These are phyloP conservation scores for Phytomonas francai DNA, from an alignment of 208 protist genomes.

Conservation along the genomic window DNA sequence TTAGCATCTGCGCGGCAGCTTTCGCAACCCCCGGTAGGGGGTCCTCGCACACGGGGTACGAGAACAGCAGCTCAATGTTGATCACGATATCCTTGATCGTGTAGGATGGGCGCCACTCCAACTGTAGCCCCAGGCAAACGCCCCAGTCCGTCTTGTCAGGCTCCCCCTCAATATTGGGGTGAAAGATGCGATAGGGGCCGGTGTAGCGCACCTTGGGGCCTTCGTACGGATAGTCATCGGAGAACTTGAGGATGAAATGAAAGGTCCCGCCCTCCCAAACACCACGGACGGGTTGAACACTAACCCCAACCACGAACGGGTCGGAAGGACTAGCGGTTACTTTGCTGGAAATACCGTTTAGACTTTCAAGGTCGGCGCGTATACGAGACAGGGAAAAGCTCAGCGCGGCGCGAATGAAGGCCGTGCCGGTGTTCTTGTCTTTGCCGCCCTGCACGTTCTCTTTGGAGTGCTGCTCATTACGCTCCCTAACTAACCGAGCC, in stretches of 20 bases:
- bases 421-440: constrained; percentile 16
- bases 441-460: constrained; percentile 7
- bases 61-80: constrained; percentile 73
- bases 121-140: constrained; percentile 82
- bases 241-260: constrained; percentile 59
- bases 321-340: constrained; percentile 37
- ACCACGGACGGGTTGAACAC: constrained; percentile 26
- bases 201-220: constrained; percentile 73
- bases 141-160: constrained; percentile 53
- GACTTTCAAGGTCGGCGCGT: constrained; percentile 47
- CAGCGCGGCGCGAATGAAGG: constrained; percentile 15
- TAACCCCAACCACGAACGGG: constrained; percentile 41
- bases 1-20: constrained; percentile 56
- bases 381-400: constrained; percentile 41
- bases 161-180: constrained; percentile 88
- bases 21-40: constrained; percentile 63
- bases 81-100: constrained; percentile 69
- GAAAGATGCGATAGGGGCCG: constrained; percentile 66
- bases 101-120: constrained; percentile 67
- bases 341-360: constrained; percentile 40
- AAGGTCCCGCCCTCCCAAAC: constrained; percentile 67
- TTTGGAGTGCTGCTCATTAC: constrained; percentile 20
- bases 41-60: constrained; percentile 72
- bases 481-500: constrained; percentile 22
- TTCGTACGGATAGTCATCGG: constrained; percentile 69